Conservation (phyloP, 305 asterid species). For the Nicotiana rustica region DNA sequence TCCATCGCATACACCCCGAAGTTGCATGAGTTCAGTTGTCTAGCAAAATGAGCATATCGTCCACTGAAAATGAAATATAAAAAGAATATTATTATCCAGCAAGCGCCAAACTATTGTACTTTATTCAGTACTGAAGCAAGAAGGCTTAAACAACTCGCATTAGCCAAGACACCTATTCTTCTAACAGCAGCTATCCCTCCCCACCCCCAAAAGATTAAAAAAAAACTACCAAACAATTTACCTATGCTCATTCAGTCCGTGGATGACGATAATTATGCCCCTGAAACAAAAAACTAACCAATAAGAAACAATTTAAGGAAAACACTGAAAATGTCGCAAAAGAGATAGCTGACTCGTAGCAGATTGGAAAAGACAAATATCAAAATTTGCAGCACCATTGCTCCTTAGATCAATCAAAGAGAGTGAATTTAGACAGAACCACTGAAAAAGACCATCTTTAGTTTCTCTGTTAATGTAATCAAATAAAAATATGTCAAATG, state of each 20-base stretch:
- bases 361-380: constrained; percentile 36
- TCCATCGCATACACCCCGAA: constrained; percentile 97
- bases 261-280: constrained; percentile 88
- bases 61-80: constrained; percentile 66
- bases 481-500: neutral
- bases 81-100: constrained; percentile 33
- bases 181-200: neutral
- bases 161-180: neutral
- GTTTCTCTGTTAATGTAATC: neutral
- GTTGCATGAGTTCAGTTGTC: constrained; percentile 72
- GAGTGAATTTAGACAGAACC: constrained; percentile 23
- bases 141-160: neutral
- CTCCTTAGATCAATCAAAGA: constrained; percentile 34
- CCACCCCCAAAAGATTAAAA: neutral
- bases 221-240: constrained; percentile 30
- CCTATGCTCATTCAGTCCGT: constrained; percentile 99
- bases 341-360: neutral
- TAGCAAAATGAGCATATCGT: constrained; percentile 81
- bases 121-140: neutral
- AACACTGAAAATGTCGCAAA: constrained; percentile 23
- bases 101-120: constrained; percentile 27
- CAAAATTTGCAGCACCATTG: constrained; percentile 42
- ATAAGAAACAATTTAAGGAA: constrained; percentile 24
- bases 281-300: constrained; percentile 55
- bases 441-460: constrained; percentile 6